Evolutionary conservation across 495 filamentous ascomycete genomes (phyloP).

Genomic region (Chaetomium tenue): DNA sequence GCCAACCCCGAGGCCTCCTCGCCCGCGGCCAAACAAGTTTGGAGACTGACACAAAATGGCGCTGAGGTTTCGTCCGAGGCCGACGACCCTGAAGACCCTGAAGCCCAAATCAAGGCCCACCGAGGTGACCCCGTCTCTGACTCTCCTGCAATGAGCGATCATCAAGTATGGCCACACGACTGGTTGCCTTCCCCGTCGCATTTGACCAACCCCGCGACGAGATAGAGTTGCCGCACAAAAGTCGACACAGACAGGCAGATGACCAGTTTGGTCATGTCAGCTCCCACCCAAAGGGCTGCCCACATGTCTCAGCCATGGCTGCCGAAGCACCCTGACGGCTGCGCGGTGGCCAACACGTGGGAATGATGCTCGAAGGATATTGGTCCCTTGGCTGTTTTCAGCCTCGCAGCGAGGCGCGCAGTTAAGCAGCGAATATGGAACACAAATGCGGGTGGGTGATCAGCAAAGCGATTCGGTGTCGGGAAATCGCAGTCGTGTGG

Average conservation of each 20-base stretch:
- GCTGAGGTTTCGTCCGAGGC: not conserved
- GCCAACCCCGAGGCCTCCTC: too few species aligned
- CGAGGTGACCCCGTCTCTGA: not conserved
- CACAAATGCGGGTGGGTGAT: slow-evolving; percentile 5
- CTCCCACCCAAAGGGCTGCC: slow-evolving; percentile 12
- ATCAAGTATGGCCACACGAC: not conserved
- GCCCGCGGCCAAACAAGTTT: not conserved
- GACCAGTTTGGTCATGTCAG: slow-evolving; percentile 1
- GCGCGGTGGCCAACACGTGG: slow-evolving; percentile 33
- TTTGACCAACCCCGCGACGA: not conserved
- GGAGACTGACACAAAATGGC: not conserved
- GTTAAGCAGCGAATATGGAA: not conserved
- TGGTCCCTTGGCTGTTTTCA: slow-evolving; percentile 24
- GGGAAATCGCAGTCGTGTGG: not conserved
- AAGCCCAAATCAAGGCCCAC: not conserved
- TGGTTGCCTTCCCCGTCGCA: not conserved
- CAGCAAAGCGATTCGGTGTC: not conserved
- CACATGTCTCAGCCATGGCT: slow-evolving; percentile 16
- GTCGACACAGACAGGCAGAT: slow-evolving; percentile 5
- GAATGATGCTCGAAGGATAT: slow-evolving; percentile 31
- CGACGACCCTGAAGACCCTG: slow-evolving; percentile 1
- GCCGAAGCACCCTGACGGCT: not conserved
- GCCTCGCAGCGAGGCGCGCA: slow-evolving; percentile 18
- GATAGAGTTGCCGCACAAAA: not conserved
- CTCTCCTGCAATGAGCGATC: not conserved